Conservation (phyloP, 208 protist species). For the Wallacemonas sp. region DNA sequence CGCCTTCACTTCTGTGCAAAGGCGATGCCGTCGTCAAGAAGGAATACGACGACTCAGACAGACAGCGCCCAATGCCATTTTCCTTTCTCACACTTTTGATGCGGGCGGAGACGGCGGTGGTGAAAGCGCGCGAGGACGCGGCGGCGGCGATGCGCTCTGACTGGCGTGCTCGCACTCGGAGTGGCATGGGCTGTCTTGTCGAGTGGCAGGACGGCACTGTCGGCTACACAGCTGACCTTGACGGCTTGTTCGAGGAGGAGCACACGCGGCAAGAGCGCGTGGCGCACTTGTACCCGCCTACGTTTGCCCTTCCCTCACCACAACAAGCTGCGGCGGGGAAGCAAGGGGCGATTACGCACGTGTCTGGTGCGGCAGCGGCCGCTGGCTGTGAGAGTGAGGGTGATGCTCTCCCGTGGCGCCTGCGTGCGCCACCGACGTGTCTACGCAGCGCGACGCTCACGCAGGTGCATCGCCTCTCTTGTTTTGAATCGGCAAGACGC, state of each 20-base stretch:
- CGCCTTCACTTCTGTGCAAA: no score
- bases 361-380: no score
- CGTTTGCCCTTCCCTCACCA: background rate
- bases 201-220: slow-evolving; percentile 64
- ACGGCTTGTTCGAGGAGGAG: slow-evolving; percentile 61
- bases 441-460: no score
- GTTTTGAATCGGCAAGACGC: no score
- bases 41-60: no score
- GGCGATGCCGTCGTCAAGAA: no score
- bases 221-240: slow-evolving; percentile 63
- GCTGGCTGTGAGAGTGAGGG: no score
- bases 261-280: slow-evolving; percentile 36
- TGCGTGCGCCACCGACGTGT: no score
- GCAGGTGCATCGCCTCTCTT: no score
- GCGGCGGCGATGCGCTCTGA: background rate
- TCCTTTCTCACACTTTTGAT: no score
- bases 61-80: no score
- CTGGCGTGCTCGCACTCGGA: background rate
- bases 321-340: background rate
- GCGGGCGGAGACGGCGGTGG: background rate
- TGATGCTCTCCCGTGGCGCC: no score
- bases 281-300: slow-evolving; percentile 35
- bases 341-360: background rate
- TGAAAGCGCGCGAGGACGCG: background rate
- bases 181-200: slow-evolving; percentile 38